A percentile compares a stretch with the other conserved stretches of the same genome.
Conservation (phyloP, 148 eudicot genomes). For the Rhododendron simsii region DNA sequence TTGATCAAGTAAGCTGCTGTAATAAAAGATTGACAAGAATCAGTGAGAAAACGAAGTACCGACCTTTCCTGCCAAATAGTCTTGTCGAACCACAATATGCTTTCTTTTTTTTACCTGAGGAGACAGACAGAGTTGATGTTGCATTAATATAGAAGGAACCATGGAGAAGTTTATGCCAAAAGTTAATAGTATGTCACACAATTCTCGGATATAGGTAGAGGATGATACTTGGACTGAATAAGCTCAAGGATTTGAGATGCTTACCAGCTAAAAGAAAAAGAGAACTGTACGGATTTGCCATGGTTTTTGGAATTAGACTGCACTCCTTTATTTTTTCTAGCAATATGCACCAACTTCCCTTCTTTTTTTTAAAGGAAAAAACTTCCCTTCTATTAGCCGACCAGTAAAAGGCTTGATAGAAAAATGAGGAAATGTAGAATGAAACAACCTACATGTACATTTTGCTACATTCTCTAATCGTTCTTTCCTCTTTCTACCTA, state of each 20-base stretch:
- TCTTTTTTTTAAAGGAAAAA: neutral
- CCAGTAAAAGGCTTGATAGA: neutral
- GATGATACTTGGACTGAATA: neutral
- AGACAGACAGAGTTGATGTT: neutral
- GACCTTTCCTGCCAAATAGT: neutral
- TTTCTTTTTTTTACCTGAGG: neutral
- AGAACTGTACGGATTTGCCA: neutral
- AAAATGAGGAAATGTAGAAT: neutral
- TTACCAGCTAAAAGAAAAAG: neutral
- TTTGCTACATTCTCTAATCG: neutral
- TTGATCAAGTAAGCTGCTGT: no score
- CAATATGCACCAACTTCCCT: neutral
- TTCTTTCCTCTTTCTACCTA: neutral
- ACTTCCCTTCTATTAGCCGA: neutral
- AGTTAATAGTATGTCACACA: neutral
- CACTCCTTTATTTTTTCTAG: neutral
- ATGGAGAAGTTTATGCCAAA: no score
- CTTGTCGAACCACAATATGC: neutral
- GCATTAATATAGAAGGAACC: neutral
- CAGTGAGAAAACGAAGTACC: neutral
- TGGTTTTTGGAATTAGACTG: neutral
- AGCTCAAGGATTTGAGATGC: neutral
- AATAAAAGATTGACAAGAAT: neutral
- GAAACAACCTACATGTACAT: neutral
- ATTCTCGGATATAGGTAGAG: neutral